Percentiles rank a stretch among this genome's conserved stretches.
Evolutionary conservation across 2,329 filamentous ascomycete species (phyloP).

Genomic region (Aspergillus pseudonomiae): DNA sequence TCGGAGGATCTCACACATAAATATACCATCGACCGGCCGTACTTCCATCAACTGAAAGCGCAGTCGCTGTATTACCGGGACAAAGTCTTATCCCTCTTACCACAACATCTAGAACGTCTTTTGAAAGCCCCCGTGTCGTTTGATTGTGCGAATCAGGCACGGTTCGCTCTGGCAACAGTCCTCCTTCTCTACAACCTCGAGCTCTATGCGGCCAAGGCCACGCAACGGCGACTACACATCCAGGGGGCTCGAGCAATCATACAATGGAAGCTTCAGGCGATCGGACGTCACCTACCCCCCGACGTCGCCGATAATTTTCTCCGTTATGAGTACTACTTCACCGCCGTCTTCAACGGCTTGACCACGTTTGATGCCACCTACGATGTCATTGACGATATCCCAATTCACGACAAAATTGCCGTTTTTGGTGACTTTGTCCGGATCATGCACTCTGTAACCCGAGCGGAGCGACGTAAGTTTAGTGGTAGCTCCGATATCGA

Average conservation of each 20-base stretch:
- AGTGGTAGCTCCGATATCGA: background rate
- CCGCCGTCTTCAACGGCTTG: constrained; percentile 29
- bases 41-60: constrained; percentile 8
- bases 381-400: constrained; percentile 17
- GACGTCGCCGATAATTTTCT: constrained; percentile 22
- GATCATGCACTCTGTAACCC: constrained; percentile 28
- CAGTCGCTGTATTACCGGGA: constrained; percentile 16
- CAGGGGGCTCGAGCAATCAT: constrained; percentile 29
- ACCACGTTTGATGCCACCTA: constrained; percentile 26
- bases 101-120: constrained; percentile 14
- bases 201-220: constrained; percentile 22
- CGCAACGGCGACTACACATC: constrained; percentile 29
- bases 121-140: background rate
- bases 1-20: constrained; percentile 26
- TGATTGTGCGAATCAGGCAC: background rate
- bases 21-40: constrained; percentile 14
- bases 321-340: constrained; percentile 32
- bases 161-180: constrained; percentile 25
- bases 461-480: constrained; percentile 23
- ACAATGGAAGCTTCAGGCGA: constrained; percentile 10
- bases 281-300: background rate
- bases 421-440: constrained; percentile 29
- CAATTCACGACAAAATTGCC: constrained; percentile 18
- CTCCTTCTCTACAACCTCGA: constrained; percentile 32
- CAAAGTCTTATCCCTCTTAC: constrained; percentile 15